A percentile compares a stretch with the other conserved stretches of the same genome.
Evolutionary conservation across 345 rosid genomes (phyloP).

Genomic region (Angophora floribunda): DNA sequence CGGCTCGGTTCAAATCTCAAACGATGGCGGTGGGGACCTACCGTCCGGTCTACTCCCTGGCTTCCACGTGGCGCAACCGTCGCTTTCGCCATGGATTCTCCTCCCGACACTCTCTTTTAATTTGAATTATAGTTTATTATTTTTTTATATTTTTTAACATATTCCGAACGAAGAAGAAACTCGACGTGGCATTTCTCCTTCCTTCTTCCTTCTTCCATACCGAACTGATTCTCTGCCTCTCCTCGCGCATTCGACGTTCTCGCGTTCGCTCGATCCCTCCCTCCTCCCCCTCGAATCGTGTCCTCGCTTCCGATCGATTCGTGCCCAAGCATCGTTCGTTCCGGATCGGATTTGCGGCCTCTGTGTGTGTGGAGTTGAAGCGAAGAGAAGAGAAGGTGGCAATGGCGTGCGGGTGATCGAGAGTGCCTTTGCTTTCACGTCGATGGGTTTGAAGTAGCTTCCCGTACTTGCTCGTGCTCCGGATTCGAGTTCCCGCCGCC

Average conservation of each 20-base stretch:
- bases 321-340: background rate
- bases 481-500: background rate
- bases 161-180: background rate
- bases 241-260: background rate
- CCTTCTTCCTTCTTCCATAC: background rate
- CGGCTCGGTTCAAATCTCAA: background rate
- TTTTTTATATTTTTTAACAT: background rate
- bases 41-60: background rate
- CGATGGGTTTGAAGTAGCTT: background rate
- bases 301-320: background rate
- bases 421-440: background rate
- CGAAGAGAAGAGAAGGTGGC: background rate
- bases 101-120: background rate
- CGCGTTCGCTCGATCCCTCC: background rate
- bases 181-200: background rate
- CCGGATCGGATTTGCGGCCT: background rate
- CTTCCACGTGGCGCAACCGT: background rate
- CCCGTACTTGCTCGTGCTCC: background rate
- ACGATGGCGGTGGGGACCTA: background rate
- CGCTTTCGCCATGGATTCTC: background rate
- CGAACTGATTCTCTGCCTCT: background rate
- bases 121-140: too few relatives aligned
- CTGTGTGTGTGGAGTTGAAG: background rate
- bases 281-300: background rate
- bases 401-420: background rate